Conservation (phyloP, 768 basidiomycete genomes). For the Leccinum boreale region DNA sequence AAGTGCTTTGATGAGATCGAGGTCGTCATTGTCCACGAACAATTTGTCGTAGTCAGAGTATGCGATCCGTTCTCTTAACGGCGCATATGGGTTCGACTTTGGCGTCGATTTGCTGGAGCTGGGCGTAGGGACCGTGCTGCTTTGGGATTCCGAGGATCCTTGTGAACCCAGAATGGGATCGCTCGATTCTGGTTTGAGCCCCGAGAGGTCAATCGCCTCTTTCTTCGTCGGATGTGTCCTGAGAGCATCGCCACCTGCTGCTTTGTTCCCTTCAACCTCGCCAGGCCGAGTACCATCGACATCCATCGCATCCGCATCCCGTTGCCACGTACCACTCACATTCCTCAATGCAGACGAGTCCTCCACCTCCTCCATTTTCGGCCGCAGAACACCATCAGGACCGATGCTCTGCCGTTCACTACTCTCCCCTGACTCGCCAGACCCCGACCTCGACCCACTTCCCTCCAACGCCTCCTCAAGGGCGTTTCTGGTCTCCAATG, state of each 20-base stretch:
- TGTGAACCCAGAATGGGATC: slow-evolving; percentile 51
- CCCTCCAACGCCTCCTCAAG: slow-evolving; percentile 59
- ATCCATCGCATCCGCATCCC: slow-evolving; percentile 31
- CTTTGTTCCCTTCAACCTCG: slow-evolving; percentile 29
- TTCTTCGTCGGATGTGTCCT: slow-evolving; percentile 25
- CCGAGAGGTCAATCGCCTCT: slow-evolving; percentile 28
- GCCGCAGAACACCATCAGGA: slow-evolving; percentile 33
- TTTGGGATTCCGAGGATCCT: slow-evolving; percentile 38
- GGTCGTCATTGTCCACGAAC: slow-evolving; percentile 53
- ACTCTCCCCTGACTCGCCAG: slow-evolving; percentile 33
- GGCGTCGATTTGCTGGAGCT: slow-evolving; percentile 36
- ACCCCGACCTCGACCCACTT: slow-evolving; percentile 25
- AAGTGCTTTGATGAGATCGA: slow-evolving; percentile 49
- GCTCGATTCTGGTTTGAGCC: slow-evolving; percentile 53
- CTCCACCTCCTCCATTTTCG: slow-evolving; percentile 57
- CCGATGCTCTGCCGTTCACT: slow-evolving; percentile 32
- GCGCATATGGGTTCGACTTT: slow-evolving; percentile 48
- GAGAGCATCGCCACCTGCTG: background rate
- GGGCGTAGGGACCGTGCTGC: slow-evolving; percentile 3
- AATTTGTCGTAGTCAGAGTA: slow-evolving; percentile 41
- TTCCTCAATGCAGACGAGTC: slow-evolving; percentile 43
- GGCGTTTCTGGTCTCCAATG: slow-evolving; percentile 49
- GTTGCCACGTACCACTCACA: slow-evolving; percentile 17
- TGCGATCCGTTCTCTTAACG: slow-evolving; percentile 57
- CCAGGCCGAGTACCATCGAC: slow-evolving; percentile 25